A percentile compares a stretch with the other conserved stretches of the same genome.
phyloP scores from a whole-genome alignment of 2,329 filamentous ascomycete species.

The Fusarium drepaniforme region DNA sequence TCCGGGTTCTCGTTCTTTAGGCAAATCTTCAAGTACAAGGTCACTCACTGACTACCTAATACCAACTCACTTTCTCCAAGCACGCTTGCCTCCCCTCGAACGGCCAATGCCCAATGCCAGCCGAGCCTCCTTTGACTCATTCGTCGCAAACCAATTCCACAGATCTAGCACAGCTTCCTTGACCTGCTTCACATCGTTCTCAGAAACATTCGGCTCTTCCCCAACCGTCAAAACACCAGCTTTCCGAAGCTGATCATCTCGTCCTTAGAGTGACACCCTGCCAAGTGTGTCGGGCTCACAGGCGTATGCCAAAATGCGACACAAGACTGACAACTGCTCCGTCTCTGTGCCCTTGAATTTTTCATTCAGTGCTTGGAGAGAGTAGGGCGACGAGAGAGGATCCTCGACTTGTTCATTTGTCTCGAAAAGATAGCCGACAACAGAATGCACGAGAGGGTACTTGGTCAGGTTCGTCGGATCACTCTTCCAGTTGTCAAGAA shows the following conservation, averaged over 20 bases:
- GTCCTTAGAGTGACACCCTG: background rate
- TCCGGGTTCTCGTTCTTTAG: background rate
- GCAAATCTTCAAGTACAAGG: background rate
- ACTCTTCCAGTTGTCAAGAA: background rate
- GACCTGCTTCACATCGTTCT: background rate
- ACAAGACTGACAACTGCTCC: background rate
- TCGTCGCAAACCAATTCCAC: background rate
- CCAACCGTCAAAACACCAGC: background rate
- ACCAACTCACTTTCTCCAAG: background rate
- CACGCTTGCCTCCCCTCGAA: background rate
- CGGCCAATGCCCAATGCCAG: background rate
- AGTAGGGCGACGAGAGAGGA: background rate
- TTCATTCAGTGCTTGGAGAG: background rate
- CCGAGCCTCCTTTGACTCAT: background rate
- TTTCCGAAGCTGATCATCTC: background rate
- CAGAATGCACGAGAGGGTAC: background rate
- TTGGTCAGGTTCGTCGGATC: background rate
- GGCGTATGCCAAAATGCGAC: background rate
- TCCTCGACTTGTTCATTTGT: background rate
- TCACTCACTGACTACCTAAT: background rate
- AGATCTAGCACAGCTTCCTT: background rate
- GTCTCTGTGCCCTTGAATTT: background rate
- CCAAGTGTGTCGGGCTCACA: background rate
- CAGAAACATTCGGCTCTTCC: background rate
- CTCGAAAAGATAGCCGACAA: background rate